Base-by-base conservation (phyloP, 768 basidiomycete genomes). In the Neoboletus subvelutipes region DNA sequence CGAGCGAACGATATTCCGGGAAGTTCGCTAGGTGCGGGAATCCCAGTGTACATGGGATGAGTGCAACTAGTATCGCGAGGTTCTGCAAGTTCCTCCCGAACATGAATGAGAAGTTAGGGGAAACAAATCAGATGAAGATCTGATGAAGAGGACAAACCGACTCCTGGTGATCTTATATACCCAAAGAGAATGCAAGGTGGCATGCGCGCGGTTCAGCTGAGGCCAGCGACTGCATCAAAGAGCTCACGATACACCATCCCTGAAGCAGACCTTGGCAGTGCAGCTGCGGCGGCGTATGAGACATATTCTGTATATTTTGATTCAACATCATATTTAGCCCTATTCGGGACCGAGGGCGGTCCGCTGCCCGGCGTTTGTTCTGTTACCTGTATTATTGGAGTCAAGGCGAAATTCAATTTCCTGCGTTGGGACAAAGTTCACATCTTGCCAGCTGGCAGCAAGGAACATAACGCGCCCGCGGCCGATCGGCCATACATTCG, bases 121-220 rank as follows among this genome's bases (percentile, higher is more conserved):
- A 13, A 18, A 37, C 4, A 18, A 2, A 22, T 12, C 2, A 15
- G 24, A 45, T 17, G 3, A 20, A 28, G 31, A 22, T 12, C 4
- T 18, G 22, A 45, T 20, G 3, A 20, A 28, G 31, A 11, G 12
- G 15, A 52, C 34, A 4, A 17, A 12, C 4, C 28, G 20, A 33
- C 2, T 31, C 9, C 11, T 2, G 4, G 22, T n/a, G 37, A 37
- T 26, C 37, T 51, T 58, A 58, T 63, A 58, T 52, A 34, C 45
- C 12, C 37, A 0, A 26, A 9, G n/a, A 1, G 41, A 40, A 15
- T 46, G 7, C 9, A 24, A 15, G 7, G 15, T 17, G 4, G 2
- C 17, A 12, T 18, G 26, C 11, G 12, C 2, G n/a, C 20, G 41
- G 3, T 28, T 20, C 37, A 18, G n/a, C 18, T 40, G 39, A 6